Conservation (phyloP, 202 grass and related monocot genomes). For the Schoenoplectus triqueter region DNA sequence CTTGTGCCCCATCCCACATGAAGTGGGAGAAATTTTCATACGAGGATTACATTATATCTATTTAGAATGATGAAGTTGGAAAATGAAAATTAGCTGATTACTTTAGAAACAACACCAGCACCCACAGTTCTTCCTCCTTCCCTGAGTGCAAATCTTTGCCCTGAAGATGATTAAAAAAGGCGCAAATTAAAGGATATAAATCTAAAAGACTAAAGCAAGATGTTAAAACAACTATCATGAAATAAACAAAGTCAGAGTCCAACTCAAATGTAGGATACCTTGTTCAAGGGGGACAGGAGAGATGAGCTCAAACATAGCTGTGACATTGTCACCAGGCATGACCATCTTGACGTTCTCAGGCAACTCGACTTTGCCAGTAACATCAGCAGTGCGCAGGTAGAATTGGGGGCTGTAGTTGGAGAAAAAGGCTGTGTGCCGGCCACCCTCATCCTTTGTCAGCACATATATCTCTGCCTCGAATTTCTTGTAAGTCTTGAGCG, state of each 20-base stretch:
- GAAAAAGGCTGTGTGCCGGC: conserved; percentile 85
- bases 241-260: not conserved
- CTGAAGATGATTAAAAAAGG: conserved; percentile 39
- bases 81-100: conserved; percentile 49
- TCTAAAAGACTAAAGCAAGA: not conserved
- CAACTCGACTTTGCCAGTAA: conserved; percentile 83
- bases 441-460: conserved; percentile 94
- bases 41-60: not conserved
- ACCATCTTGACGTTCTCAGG: conserved; percentile 73
- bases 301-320: conserved; percentile 81
- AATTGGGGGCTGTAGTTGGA: conserved; percentile 97
- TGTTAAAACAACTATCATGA: not conserved
- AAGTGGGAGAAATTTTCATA: conserved; percentile 26
- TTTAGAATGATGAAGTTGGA: not conserved
- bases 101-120: conserved; percentile 79
- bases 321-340: conserved; percentile 95
- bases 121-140: conserved; percentile 90
- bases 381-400: conserved; percentile 95
- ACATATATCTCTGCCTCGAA: conserved; percentile 96
- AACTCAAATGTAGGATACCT: conserved; percentile 45
- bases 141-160: conserved; percentile 86
- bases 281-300: conserved; percentile 80
- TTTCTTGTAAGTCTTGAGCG: conserved; percentile 76
- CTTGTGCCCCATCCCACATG: not conserved
- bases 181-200: conserved; percentile 1